Evolutionary conservation across 345 rosid genomes (phyloP).

Genomic region (Xanthoceras sorbifolium): DNA sequence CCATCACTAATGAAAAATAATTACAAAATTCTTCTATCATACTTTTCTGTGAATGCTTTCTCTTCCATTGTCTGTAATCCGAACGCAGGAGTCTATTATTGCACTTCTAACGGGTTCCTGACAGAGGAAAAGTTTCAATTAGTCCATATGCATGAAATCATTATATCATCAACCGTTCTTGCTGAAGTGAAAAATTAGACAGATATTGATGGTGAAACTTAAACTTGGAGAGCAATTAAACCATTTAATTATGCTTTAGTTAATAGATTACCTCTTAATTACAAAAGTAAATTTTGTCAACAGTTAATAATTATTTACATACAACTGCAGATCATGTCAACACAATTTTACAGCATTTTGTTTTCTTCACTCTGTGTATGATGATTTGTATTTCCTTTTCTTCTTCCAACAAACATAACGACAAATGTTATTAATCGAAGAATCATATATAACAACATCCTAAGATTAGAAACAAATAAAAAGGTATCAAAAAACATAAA

Average conservation of each 20-base stretch:
- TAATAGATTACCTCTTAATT: background rate
- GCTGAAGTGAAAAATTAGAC: constrained; percentile 1
- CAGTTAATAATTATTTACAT: background rate
- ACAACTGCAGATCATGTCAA: background rate
- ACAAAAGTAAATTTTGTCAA: background rate
- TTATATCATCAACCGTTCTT: background rate
- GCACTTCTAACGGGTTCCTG: constrained; percentile 84
- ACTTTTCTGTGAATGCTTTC: constrained; percentile 86
- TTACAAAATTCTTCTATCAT: background rate
- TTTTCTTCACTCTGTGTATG: background rate
- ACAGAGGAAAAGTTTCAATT: constrained; percentile 15
- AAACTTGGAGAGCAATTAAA: background rate
- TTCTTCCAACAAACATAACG: background rate
- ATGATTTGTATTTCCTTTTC: background rate
- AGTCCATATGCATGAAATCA: background rate
- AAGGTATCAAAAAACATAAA: background rate
- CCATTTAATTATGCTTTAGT: background rate
- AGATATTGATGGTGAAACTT: background rate
- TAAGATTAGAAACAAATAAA: background rate
- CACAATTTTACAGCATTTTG: background rate
- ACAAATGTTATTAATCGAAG: constrained; percentile 5
- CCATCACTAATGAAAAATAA: background rate
- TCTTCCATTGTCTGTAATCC: constrained; percentile 91
- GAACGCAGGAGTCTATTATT: constrained; percentile 65
- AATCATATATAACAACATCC: background rate